These are phyloP conservation scores for Breynia disticha DNA, from an alignment of 441 rosid genomes.

Conservation along the genomic window DNA sequence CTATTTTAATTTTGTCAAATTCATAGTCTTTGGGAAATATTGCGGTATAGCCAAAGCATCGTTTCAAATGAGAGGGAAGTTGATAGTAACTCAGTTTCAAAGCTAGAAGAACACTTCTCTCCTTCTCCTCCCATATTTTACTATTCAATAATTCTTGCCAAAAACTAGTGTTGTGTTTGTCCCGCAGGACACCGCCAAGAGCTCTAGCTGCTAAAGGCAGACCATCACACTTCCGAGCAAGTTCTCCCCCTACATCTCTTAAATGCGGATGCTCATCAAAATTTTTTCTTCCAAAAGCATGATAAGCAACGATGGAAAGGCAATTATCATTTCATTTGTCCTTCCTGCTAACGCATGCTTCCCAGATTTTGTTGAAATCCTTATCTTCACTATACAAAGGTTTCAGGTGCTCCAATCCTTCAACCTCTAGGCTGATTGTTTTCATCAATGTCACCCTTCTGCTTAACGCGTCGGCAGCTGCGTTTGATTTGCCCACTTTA, in stretches of 20 bases:
- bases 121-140: constrained; percentile 10
- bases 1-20: background rate
- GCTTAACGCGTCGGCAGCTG: too few species aligned
- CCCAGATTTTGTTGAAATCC: too few species aligned
- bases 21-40: constrained; percentile 5
- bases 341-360: too few species aligned
- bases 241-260: background rate
- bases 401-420: too few species aligned
- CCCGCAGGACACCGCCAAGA: constrained; percentile 14
- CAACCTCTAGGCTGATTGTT: too few species aligned
- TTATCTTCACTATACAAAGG: too few species aligned
- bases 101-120: constrained; percentile 1
- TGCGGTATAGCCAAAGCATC: constrained; percentile 8
- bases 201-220: constrained; percentile 19
- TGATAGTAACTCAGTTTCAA: constrained; percentile 4
- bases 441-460: too few species aligned
- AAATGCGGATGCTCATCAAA: background rate
- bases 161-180: background rate
- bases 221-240: constrained; percentile 4
- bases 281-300: background rate
- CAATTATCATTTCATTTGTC: constrained; percentile 5
- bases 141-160: constrained; percentile 11
- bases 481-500: too few species aligned
- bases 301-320: too few species aligned
- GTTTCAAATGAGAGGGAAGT: constrained; percentile 8